Evolutionary conservation across 805 yeast genomes (phyloP).

Genomic region (Starmerella vitae): DNA sequence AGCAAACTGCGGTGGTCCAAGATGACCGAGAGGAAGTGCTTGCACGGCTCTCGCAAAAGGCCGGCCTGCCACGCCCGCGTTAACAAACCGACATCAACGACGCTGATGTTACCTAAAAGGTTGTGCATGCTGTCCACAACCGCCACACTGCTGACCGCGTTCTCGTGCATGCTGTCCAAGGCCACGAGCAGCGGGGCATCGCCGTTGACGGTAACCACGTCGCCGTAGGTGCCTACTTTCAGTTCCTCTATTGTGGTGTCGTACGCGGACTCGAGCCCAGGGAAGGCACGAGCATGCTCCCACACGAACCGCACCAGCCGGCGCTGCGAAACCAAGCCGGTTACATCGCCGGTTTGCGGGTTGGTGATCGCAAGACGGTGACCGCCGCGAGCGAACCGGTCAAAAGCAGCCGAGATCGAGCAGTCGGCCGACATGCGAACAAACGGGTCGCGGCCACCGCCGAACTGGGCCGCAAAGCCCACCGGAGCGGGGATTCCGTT

Average conservation of each 20-base stretch:
- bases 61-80: conserved; percentile 79
- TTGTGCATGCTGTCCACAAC: conserved; percentile 70
- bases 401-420: conserved; percentile 60
- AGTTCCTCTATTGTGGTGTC: conserved; percentile 57
- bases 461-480: conserved; percentile 66
- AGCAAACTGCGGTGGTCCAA: conserved; percentile 79
- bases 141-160: conserved; percentile 79
- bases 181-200: conserved; percentile 84
- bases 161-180: conserved; percentile 65
- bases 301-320: conserved; percentile 72
- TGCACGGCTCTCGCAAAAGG: conserved; percentile 64
- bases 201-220: conserved; percentile 71
- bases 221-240: conserved; percentile 51
- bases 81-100: conserved; percentile 83
- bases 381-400: conserved; percentile 85
- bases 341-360: conserved; percentile 37
- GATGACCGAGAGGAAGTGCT: conserved; percentile 77
- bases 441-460: conserved; percentile 73
- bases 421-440: conserved; percentile 52
- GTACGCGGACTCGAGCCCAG: conserved; percentile 54
- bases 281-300: conserved; percentile 85
- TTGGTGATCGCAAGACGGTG: conserved; percentile 75
- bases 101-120: conserved; percentile 82
- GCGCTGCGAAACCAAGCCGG: conserved; percentile 84
- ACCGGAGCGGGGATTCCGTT: conserved; percentile 86